phyloP scores from a whole-genome alignment of 176 grass and related monocot genomes.

The Carex cristatella region DNA sequence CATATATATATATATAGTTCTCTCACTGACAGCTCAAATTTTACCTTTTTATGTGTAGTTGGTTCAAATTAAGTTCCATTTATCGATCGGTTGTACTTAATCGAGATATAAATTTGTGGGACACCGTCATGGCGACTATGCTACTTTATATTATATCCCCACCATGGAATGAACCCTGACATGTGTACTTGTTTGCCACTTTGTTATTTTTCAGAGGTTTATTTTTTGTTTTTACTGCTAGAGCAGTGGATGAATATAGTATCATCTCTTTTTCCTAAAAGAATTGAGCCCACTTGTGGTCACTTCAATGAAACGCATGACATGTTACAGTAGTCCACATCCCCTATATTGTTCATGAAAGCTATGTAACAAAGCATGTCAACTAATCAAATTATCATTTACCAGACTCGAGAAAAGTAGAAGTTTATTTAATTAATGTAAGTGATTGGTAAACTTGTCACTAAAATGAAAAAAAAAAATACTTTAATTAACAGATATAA shows the following conservation, averaged over 20 bases:
- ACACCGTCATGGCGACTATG: background rate
- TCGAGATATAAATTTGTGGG: background rate
- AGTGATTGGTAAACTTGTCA: background rate
- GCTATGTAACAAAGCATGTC: conserved; percentile 9
- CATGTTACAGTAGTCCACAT: conserved; percentile 6
- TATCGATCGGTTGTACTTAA: background rate
- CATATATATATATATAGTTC: background rate
- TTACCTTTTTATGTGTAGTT: background rate
- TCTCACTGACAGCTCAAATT: conserved; percentile 2
- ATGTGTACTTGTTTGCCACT: conserved; percentile 22
- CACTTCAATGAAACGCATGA: conserved; percentile 6
- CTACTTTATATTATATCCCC: background rate
- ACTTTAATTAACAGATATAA: no score
- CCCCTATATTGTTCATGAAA: conserved; percentile 2
- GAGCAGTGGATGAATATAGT: background rate
- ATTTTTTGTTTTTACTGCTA: background rate
- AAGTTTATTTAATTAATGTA: background rate
- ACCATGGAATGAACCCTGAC: conserved; percentile 4
- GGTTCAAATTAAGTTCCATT: background rate
- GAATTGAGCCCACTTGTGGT: background rate
- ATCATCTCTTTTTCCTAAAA: background rate
- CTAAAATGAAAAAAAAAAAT: no score
- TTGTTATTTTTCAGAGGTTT: background rate
- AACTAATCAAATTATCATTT: background rate
- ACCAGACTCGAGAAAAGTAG: background rate